Percentiles rank a stretch among this genome's conserved stretches.
Evolutionary conservation across 352 stramenopile genomes (phyloP).

Genomic region (Pythium volutum): DNA sequence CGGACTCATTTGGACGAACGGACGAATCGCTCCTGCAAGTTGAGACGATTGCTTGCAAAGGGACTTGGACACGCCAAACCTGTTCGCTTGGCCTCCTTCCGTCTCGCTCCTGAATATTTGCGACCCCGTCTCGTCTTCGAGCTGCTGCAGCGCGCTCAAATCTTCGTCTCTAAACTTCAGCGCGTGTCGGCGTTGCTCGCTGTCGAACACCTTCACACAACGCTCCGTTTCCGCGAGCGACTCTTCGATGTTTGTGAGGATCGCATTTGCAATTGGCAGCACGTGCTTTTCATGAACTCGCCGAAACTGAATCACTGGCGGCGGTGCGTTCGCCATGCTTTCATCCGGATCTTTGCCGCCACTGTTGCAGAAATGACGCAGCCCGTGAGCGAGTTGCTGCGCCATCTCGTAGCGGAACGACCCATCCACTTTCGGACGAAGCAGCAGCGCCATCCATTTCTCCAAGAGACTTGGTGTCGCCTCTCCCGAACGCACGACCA

Average conservation of each 20-base stretch:
- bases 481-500: conserved; percentile 11
- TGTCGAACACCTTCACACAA: conserved; percentile 34
- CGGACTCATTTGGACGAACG: conserved; percentile 50
- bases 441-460: conserved; percentile 31
- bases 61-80: conserved; percentile 26
- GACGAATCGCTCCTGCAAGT: conserved; percentile 33
- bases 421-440: conserved; percentile 27
- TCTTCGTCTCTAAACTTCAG: conserved; percentile 45
- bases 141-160: conserved; percentile 29
- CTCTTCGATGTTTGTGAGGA: conserved; percentile 36
- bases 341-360: conserved; percentile 19
- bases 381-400: conserved; percentile 31
- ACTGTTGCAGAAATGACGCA: conserved; percentile 36
- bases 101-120: conserved; percentile 29
- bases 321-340: background rate
- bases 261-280: conserved; percentile 28
- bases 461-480: conserved; percentile 26
- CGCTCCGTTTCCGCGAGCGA: conserved; percentile 29
- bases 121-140: conserved; percentile 36
- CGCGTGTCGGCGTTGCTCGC: conserved; percentile 32
- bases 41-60: conserved; percentile 38
- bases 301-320: conserved; percentile 19
- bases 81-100: conserved; percentile 1
- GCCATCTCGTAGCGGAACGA: conserved; percentile 24
- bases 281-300: conserved; percentile 34